These are phyloP conservation scores for Podaxis rugospora DNA, from an alignment of 768 basidiomycete genomes.

Conservation along the genomic window DNA sequence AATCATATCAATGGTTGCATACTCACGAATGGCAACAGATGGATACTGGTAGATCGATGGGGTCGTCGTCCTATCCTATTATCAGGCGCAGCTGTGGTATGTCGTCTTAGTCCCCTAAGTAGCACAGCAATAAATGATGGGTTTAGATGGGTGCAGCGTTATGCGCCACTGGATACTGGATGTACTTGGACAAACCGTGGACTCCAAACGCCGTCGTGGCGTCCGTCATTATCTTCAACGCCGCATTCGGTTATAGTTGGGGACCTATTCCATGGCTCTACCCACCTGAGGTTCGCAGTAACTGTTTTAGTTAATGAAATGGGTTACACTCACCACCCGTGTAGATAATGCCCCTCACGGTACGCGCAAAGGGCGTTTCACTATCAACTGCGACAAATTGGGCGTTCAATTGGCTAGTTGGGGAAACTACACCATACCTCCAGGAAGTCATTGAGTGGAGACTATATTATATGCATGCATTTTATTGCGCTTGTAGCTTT, in stretches of 20 bases:
- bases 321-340: neutral
- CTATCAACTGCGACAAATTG: slow-evolving; percentile 83
- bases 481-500: slow-evolving; percentile 80
- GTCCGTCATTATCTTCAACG: slow-evolving; percentile 85
- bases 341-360: slow-evolving; percentile 78
- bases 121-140: neutral
- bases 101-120: slow-evolving; percentile 12
- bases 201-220: slow-evolving; percentile 84
- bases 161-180: slow-evolving; percentile 79
- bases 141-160: slow-evolving; percentile 75
- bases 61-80: slow-evolving; percentile 80
- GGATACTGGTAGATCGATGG: slow-evolving; percentile 87
- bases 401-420: slow-evolving; percentile 84
- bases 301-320: neutral
- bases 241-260: slow-evolving; percentile 88
- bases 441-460: slow-evolving; percentile 87
- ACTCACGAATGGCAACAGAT: slow-evolving; percentile 37
- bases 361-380: slow-evolving; percentile 88
- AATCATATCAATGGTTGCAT: neutral
- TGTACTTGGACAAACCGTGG: slow-evolving; percentile 75
- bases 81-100: slow-evolving; percentile 71
- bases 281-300: slow-evolving; percentile 58
- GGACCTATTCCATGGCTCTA: slow-evolving; percentile 81
- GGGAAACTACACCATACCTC: slow-evolving; percentile 74
- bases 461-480: slow-evolving; percentile 88